Conservation (phyloP, 495 filamentous ascomycete species). For the Choiromyces venosus region DNA sequence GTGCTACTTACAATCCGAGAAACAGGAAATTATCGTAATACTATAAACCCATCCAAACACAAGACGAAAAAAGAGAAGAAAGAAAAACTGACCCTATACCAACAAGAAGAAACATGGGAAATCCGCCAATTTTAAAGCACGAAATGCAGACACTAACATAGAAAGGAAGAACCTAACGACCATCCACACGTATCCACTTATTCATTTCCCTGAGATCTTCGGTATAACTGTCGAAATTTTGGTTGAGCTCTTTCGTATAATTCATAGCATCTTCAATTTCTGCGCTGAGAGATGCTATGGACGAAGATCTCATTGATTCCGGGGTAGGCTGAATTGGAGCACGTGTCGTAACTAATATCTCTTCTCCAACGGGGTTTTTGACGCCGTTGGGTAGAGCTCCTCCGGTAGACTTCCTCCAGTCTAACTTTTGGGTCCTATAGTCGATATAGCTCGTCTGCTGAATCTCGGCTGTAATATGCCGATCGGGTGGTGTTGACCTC, state of each 20-base stretch:
- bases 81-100: neutral
- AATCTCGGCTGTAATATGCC: neutral
- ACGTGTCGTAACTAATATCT: conserved; percentile 28
- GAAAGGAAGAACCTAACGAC: neutral
- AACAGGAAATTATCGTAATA: conserved; percentile 2
- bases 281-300: neutral
- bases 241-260: neutral
- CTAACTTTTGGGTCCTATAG: conserved; percentile 23
- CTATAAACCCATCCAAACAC: neutral
- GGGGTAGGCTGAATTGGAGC: conserved; percentile 7
- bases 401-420: conserved; percentile 32
- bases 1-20: neutral
- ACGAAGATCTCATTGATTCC: neutral
- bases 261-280: neutral
- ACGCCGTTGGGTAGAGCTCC: conserved; percentile 27
- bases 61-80: neutral
- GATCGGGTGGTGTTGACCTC: neutral
- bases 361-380: conserved; percentile 30
- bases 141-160: neutral
- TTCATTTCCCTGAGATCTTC: neutral
- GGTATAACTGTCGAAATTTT: neutral
- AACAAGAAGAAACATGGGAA: neutral
- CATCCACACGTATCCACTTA: neutral
- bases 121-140: neutral
- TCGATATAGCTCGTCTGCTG: conserved; percentile 29